Percentiles rank a stretch among this genome's conserved stretches.
Evolutionary conservation across 139 green algal species (phyloP).

Genomic region (Diplosphaera chodatii): DNA sequence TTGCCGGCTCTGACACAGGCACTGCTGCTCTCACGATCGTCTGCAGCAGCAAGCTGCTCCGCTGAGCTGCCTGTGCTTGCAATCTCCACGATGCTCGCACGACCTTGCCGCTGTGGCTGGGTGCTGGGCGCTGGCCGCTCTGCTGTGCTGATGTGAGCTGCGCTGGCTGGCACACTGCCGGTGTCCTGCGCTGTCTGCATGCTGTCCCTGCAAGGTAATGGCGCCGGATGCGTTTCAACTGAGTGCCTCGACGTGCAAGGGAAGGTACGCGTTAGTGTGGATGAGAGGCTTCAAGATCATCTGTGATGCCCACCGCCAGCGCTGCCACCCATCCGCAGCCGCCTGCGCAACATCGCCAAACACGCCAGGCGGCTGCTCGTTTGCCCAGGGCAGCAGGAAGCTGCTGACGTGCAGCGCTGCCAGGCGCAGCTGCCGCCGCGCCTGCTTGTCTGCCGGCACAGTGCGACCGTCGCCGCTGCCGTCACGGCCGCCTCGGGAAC

Average conservation of each 20-base stretch:
- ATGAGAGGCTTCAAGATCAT: too few relatives aligned
- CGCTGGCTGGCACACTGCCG: too few relatives aligned
- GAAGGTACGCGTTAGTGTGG: too few relatives aligned
- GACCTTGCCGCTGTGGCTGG: background rate
- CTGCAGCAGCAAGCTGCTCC: too few relatives aligned
- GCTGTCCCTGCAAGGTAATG: background rate
- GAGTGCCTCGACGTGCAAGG: too few relatives aligned
- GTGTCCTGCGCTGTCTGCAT: background rate
- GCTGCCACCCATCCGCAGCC: constrained; percentile 4
- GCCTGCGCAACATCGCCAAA: background rate
- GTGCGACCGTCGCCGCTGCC: background rate
- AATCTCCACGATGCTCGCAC: background rate
- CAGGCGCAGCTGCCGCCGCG: constrained; percentile 20
- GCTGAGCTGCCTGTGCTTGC: too few relatives aligned
- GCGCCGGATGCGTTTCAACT: too few relatives aligned
- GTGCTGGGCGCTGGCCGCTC: too few relatives aligned
- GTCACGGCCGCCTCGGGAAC: background rate
- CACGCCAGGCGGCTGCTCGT: constrained; percentile 27
- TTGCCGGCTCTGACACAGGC: too few relatives aligned
- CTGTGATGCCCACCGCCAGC: background rate
- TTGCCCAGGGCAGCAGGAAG: constrained; percentile 57
- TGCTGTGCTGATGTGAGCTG: background rate
- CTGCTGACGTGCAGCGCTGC: constrained; percentile 40
- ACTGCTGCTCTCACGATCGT: background rate
- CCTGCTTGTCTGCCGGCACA: constrained; percentile 1